Conservation (phyloP, 768 basidiomycete genomes). For the Russula olivacea region DNA sequence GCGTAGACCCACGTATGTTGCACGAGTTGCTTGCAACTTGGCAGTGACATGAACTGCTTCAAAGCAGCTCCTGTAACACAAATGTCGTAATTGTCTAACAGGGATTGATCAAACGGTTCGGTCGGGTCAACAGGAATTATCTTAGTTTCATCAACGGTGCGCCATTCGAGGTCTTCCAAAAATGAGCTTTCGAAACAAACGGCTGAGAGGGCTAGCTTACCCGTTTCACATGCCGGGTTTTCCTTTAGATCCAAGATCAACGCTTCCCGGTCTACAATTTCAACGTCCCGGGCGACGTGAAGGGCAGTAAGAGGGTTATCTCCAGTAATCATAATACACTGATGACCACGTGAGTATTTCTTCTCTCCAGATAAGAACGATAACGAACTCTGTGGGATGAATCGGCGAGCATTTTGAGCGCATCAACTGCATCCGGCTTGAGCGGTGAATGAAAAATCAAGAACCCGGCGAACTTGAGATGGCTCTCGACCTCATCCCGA, state of each 20-base stretch:
- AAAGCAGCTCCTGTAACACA: constrained; percentile 94
- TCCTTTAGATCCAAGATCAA: constrained; percentile 89
- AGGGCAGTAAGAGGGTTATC: constrained; percentile 97
- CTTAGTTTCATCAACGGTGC: constrained; percentile 87
- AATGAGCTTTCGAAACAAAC: constrained; percentile 7
- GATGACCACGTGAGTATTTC: constrained; percentile 9
- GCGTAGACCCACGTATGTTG: constrained; percentile 99
- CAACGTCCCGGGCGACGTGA: constrained; percentile 93
- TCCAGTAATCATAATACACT: constrained; percentile 99
- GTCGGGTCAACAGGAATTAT: constrained; percentile 80
- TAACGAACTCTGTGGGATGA: constrained; percentile 87
- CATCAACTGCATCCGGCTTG: constrained; percentile 85
- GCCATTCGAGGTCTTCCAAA: constrained; percentile 72
- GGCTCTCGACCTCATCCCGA: constrained; percentile 73
- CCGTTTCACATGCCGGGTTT: constrained; percentile 60
- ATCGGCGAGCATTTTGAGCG: constrained; percentile 90
- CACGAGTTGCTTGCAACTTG: constrained; percentile 76
- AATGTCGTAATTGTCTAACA: constrained; percentile 89
- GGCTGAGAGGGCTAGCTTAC: constrained; percentile 38
- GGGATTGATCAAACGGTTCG: constrained; percentile 65
- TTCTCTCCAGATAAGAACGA: constrained; percentile 13
- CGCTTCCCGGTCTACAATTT: constrained; percentile 93
- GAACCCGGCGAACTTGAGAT: constrained; percentile 87
- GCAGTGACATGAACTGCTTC: constrained; percentile 70
- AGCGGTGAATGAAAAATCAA: constrained; percentile 98